Conservation (phyloP, 495 filamentous ascomycete genomes). For the Baudoinia panamericana region DNA sequence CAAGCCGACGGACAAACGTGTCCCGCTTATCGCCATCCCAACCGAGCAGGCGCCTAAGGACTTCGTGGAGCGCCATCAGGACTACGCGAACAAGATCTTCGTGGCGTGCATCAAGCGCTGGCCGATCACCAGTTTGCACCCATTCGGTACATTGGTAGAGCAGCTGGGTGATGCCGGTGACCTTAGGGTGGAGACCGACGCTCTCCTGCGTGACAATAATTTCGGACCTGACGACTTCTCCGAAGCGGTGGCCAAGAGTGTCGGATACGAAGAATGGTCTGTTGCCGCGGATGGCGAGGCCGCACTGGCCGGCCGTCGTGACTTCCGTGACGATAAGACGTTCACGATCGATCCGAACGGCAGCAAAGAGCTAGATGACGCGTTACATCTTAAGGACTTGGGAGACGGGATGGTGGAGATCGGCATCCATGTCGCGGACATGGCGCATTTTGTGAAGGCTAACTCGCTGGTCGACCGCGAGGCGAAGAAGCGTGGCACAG, state of each 20-base stretch:
- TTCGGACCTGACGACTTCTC: slow-evolving; percentile 96
- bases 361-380: slow-evolving; percentile 74
- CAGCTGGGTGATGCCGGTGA: slow-evolving; percentile 96
- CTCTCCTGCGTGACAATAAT: slow-evolving; percentile 93
- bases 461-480: slow-evolving; percentile 95
- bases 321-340: slow-evolving; percentile 78
- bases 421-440: slow-evolving; percentile 89
- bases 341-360: slow-evolving; percentile 86
- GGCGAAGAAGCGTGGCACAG: slow-evolving; percentile 94
- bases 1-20: slow-evolving; percentile 97
- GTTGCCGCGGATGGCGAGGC: slow-evolving; percentile 69
- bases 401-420: slow-evolving; percentile 79
- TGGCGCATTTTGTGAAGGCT: slow-evolving; percentile 90
- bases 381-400: slow-evolving; percentile 75
- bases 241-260: slow-evolving; percentile 84
- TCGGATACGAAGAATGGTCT: slow-evolving; percentile 84
- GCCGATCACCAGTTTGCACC: slow-evolving; percentile 98
- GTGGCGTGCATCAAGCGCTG: slow-evolving; percentile 98
- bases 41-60: slow-evolving; percentile 95
- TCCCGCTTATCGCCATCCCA: slow-evolving; percentile 93
- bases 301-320: slow-evolving; percentile 60
- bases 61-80: slow-evolving; percentile 96
- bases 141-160: slow-evolving; percentile 94
- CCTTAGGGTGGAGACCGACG: slow-evolving; percentile 91
- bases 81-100: slow-evolving; percentile 93